Conservation (phyloP, 495 filamentous ascomycete species). For the Aspergillus conjunctus region DNA sequence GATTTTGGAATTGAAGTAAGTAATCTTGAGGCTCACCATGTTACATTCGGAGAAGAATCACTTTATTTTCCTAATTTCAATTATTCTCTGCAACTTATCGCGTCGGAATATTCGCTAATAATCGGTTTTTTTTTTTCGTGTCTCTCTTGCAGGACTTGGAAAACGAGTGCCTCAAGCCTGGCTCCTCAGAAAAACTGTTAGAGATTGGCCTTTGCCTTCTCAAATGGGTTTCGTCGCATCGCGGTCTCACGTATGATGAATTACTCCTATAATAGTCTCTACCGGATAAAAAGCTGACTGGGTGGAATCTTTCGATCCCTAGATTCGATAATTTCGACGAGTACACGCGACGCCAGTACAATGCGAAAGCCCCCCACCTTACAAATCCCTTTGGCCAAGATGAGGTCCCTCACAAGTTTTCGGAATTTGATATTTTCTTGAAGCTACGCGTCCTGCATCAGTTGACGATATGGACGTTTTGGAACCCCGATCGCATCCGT, state of each 20-base stretch:
- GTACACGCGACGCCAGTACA: constrained; percentile 87
- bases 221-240: constrained; percentile 92
- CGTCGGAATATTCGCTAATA: not conserved
- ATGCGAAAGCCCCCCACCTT: constrained; percentile 71
- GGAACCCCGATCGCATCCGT: constrained; percentile 79
- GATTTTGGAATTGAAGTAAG: constrained; percentile 83
- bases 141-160: constrained; percentile 72
- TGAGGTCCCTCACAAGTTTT: constrained; percentile 70
- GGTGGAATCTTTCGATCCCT: constrained; percentile 11
- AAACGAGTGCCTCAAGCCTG: constrained; percentile 77
- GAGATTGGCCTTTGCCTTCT: constrained; percentile 87
- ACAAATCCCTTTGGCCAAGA: constrained; percentile 86
- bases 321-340: constrained; percentile 92
- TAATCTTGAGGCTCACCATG: constrained; percentile 7
- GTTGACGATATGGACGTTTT: constrained; percentile 87
- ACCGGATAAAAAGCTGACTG: not conserved
- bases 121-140: constrained; percentile 21
- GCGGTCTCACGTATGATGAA: constrained; percentile 77
- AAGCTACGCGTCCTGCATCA: constrained; percentile 91
- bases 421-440: constrained; percentile 78
- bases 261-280: not conserved
- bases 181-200: constrained; percentile 68
- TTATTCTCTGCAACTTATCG: not conserved
- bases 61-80: constrained; percentile 1
- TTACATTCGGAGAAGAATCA: not conserved